Percentiles rank a stretch among this genome's conserved stretches.
These are phyloP conservation scores for Neurospora discreta DNA, from an alignment of 495 filamentous ascomycete genomes.

Conservation along the genomic window DNA sequence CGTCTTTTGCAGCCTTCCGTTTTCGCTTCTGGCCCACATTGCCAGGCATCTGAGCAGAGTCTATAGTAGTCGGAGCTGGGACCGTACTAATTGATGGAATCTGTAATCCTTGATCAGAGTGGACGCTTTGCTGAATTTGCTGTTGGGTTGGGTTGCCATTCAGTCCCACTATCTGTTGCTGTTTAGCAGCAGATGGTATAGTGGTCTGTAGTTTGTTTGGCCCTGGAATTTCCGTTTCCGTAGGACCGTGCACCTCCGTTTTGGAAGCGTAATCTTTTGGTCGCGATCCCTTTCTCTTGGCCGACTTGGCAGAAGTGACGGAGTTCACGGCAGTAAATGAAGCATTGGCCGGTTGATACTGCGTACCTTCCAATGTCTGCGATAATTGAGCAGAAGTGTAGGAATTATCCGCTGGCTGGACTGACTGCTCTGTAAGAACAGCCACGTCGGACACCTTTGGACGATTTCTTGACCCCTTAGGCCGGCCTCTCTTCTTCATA, in stretches of 20 bases:
- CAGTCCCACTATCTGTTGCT: neutral
- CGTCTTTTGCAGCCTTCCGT: conserved; percentile 11
- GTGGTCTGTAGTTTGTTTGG: neutral
- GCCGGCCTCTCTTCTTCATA: conserved; percentile 24
- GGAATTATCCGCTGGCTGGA: conserved; percentile 1
- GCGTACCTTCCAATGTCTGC: neutral
- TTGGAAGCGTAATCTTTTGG: conserved; percentile 4
- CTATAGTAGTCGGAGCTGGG: conserved; percentile 3
- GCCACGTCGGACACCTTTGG: conserved; percentile 22
- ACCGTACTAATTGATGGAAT: conserved; percentile 1
- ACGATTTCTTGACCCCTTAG: conserved; percentile 39
- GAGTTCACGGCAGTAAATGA: conserved; percentile 20
- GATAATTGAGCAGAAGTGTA: neutral
- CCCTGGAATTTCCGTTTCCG: neutral
- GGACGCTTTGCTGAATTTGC: neutral
- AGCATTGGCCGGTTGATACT: conserved; percentile 3
- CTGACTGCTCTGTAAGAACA: conserved; percentile 1
- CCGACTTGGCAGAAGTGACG: neutral
- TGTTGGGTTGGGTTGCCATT: neutral
- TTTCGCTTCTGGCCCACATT: conserved; percentile 17
- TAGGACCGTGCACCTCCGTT: neutral
- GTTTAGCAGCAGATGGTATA: neutral
- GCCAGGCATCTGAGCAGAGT: neutral
- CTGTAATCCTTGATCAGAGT: neutral
- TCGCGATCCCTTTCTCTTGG: conserved; percentile 3